phyloP scores from a whole-genome alignment of 371 early-diverging fungal species.

The Apophysomyces ossiformis region DNA sequence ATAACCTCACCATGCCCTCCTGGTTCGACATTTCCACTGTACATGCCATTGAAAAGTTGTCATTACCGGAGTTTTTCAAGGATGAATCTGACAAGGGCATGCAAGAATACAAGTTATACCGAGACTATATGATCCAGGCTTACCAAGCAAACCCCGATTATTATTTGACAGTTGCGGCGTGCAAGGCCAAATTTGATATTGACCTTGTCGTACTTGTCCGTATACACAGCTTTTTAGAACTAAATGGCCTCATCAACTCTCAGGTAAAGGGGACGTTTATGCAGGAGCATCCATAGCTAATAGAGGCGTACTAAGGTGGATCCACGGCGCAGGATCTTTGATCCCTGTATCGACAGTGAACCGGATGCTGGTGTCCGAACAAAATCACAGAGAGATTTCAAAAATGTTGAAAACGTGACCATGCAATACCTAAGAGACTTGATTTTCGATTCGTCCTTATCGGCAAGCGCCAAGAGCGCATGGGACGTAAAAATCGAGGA shows the following conservation, averaged over 20 bases:
- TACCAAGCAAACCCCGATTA: slow-evolving; percentile 91
- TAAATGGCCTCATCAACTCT: slow-evolving; percentile 97
- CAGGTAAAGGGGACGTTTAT: slow-evolving; percentile 61
- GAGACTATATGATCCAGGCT: slow-evolving; percentile 94
- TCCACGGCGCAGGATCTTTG: slow-evolving; percentile 49
- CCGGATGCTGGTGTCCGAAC: slow-evolving; percentile 33
- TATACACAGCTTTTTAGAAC: slow-evolving; percentile 96
- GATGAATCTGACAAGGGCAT: slow-evolving; percentile 82
- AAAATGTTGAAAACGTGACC: slow-evolving; percentile 22
- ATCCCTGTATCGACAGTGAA: slow-evolving; percentile 46
- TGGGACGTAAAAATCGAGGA: slow-evolving; percentile 39
- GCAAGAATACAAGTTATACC: slow-evolving; percentile 84
- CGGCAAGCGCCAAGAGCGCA: slow-evolving; percentile 12
- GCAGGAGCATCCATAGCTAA: too few relatives aligned
- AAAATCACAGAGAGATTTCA: slow-evolving; percentile 40
- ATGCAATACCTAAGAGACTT: slow-evolving; percentile 37
- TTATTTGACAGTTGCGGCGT: slow-evolving; percentile 93
- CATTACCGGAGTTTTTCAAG: slow-evolving; percentile 94
- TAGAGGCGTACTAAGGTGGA: slow-evolving; percentile 29
- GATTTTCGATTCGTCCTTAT: slow-evolving; percentile 27
- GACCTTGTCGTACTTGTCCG: slow-evolving; percentile 94
- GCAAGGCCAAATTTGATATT: slow-evolving; percentile 88
- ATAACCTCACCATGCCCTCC: slow-evolving; percentile 17
- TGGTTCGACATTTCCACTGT: slow-evolving; percentile 88
- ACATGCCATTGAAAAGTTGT: slow-evolving; percentile 84